phyloP scores from a whole-genome alignment of 345 rosid genomes.

The Laguncularia racemosa region DNA sequence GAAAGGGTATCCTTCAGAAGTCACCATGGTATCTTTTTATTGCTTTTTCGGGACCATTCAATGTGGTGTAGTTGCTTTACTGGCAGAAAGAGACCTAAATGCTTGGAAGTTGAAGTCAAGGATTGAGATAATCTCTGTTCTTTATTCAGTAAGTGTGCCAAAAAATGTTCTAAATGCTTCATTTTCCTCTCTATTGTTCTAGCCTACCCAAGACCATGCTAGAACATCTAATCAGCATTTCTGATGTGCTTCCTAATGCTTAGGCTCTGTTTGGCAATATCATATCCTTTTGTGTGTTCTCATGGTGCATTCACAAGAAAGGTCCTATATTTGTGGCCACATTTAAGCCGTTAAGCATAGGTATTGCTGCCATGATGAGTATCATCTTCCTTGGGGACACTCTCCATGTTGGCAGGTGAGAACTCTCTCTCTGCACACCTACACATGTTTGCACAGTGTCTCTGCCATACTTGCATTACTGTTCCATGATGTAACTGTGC shows the following conservation, averaged over 20 bases:
- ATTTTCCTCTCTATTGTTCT: neutral
- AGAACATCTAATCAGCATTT: neutral
- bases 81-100: constrained; percentile 33
- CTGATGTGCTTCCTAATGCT: neutral
- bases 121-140: constrained; percentile 32
- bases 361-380: constrained; percentile 39
- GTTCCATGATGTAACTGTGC: neutral
- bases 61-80: constrained; percentile 28
- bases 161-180: neutral
- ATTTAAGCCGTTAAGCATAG: constrained; percentile 51
- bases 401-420: constrained; percentile 41
- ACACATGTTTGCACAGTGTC: neutral
- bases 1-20: constrained; percentile 33
- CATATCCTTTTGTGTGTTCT: constrained; percentile 13
- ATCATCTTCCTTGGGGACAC: constrained; percentile 42
- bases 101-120: constrained; percentile 37
- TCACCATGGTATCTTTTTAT: constrained; percentile 34
- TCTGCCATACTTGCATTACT: neutral
- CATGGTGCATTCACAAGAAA: constrained; percentile 43
- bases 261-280: constrained; percentile 44
- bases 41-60: constrained; percentile 44
- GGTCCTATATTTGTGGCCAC: constrained; percentile 58
- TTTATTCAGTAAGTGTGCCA: constrained; percentile 26
- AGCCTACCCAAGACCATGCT: neutral
- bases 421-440: neutral